Percentiles rank a stretch among this genome's conserved stretches.
These are phyloP conservation scores for Dacryopinax spathularia DNA, from an alignment of 768 basidiomycete species.

Conservation along the genomic window DNA sequence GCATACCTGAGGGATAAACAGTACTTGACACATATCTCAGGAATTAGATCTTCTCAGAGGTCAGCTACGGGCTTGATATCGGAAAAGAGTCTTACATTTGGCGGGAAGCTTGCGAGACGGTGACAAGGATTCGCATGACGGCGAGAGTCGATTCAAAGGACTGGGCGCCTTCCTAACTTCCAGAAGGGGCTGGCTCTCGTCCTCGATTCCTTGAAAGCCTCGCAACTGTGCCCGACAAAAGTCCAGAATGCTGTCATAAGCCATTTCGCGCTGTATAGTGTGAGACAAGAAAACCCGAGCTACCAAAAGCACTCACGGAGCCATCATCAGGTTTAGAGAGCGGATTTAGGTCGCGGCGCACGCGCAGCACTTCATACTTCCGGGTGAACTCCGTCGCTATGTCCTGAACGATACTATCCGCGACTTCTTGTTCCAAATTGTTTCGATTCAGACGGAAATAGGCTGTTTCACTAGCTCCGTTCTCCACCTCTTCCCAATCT, in stretches of 20 bases:
- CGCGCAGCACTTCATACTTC: constrained; percentile 42
- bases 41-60: constrained; percentile 52
- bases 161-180: constrained; percentile 44
- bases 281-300: constrained; percentile 3
- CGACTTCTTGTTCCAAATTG: constrained; percentile 32
- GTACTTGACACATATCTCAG: constrained; percentile 44
- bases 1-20: neutral
- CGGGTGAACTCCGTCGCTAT: constrained; percentile 61
- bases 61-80: constrained; percentile 14
- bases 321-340: constrained; percentile 54
- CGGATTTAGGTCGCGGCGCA: constrained; percentile 58
- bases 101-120: constrained; percentile 20
- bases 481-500: constrained; percentile 47
- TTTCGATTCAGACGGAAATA: constrained; percentile 34
- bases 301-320: constrained; percentile 33
- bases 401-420: constrained; percentile 62
- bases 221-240: constrained; percentile 50
- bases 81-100: constrained; percentile 39
- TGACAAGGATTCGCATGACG: neutral
- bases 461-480: constrained; percentile 39
- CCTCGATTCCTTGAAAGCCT: constrained; percentile 45
- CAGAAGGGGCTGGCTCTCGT: constrained; percentile 56
- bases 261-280: constrained; percentile 40
- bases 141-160: constrained; percentile 38
- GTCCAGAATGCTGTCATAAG: constrained; percentile 47